Base-by-base conservation (phyloP, 2,329 filamentous ascomycete species). In the Phaeosphaeriaceae sp. region DNA sequence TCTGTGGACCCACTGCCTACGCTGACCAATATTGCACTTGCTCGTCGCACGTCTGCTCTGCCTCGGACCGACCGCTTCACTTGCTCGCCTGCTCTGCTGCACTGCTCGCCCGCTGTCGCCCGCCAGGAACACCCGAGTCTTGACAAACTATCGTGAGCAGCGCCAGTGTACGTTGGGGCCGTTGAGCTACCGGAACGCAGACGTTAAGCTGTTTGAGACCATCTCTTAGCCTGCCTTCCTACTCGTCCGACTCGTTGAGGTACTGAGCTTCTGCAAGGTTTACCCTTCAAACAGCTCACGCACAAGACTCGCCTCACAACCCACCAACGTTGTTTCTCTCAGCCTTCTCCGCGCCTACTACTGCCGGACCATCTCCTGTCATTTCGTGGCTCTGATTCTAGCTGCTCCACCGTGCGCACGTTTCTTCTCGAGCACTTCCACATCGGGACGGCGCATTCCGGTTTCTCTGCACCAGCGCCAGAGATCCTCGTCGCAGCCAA, bases 31-130 rank as follows among this genome's bases (percentile, higher is more conserved):
- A 63, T 51, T 22, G 47, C 63, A 56, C 62, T 62, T 71, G 73
- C 42, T 22, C 24, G 50, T 42, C 25, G 36, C 36, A 2, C 31
- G 33, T 74, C 74, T 69, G 74, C 71, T 69, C 70, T 69, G 63
- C 69, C 70, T 73, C 67, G 70, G 69, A 65, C 69, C 73, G 66
- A 72, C 68, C 68, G 71, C 74, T 74, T 74, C 71, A 71, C 64
- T 67, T 71, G 59, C 25, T 31, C 27, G 45, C 60, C n/a, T 40
- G 15, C 62, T 63, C 62, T 69, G 69, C 72, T 71, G 36, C 36
- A 40, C 36, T 40, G 36, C 36, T 40, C 36, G 36, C 36, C 36
- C 36, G 3, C 36, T 40, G 36, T 40, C 36, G 36, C 36, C 36
- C 36, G 36, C 36, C 36, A 40, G 36, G 36, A 6, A 40, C 36